These are phyloP conservation scores for Colletotrichum simmondsii DNA, from an alignment of 2,329 filamentous ascomycete species.

Conservation along the genomic window DNA sequence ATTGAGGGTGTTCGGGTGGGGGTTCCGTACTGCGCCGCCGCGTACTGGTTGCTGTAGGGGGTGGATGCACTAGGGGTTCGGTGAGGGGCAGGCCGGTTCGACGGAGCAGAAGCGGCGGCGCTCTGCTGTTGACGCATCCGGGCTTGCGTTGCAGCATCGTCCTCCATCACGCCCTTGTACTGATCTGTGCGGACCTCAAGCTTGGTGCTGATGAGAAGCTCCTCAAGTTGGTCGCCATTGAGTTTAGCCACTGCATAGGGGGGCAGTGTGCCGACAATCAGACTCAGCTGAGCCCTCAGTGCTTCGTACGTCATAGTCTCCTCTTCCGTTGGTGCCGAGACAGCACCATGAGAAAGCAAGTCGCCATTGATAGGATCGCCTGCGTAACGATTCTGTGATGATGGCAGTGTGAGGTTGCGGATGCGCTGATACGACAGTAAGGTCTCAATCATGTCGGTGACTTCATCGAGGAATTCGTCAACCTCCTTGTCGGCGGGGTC, in stretches of 20 bases:
- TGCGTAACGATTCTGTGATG: slow-evolving; percentile 69
- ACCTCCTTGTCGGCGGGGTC: slow-evolving; percentile 25
- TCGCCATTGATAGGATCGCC: slow-evolving; percentile 74
- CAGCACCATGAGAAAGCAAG: slow-evolving; percentile 73
- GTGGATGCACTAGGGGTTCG: slow-evolving; percentile 51
- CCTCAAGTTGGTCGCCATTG: slow-evolving; percentile 85
- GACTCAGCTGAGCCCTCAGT: slow-evolving; percentile 78
- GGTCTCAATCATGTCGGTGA: slow-evolving; percentile 81
- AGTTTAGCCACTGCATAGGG: slow-evolving; percentile 89
- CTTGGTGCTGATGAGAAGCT: slow-evolving; percentile 83
- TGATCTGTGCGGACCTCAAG: slow-evolving; percentile 79
- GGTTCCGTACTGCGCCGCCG: slow-evolving; percentile 58
- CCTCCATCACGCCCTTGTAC: slow-evolving; percentile 84
- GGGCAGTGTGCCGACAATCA: slow-evolving; percentile 80
- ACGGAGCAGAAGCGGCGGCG: slow-evolving; percentile 38
- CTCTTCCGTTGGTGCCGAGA: slow-evolving; percentile 73
- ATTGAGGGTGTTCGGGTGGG: slow-evolving; percentile 57
- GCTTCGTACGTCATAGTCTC: slow-evolving; percentile 74
- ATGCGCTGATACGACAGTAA: slow-evolving; percentile 83
- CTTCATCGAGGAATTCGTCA: slow-evolving; percentile 69
- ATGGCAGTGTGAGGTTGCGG: slow-evolving; percentile 76
- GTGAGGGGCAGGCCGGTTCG: slow-evolving; percentile 46
- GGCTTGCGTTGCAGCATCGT: slow-evolving; percentile 72
- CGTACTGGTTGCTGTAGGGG: slow-evolving; percentile 56
- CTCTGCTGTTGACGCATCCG: slow-evolving; percentile 54